Base-by-base conservation (phyloP, 768 basidiomycete genomes). In the Lepiota subincarnata region DNA sequence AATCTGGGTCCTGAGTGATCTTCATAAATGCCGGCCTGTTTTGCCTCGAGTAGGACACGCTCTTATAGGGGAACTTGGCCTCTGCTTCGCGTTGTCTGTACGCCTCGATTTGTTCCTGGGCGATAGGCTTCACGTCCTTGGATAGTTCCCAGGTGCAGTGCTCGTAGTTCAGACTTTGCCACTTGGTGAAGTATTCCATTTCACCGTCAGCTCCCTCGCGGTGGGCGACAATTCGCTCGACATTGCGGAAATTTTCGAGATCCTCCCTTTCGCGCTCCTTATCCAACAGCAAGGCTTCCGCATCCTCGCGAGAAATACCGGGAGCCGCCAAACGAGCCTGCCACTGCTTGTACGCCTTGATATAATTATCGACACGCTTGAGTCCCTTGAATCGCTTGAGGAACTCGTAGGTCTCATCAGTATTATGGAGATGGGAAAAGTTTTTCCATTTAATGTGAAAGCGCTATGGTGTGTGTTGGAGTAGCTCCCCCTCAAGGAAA, bases 361-460 rank as follows among this genome's bases (percentile, higher is more conserved):
- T 97, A 70, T 98, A 99, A 71, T 99, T 98, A 73, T 98, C 97
- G 57, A 99, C 92, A 47, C 94, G 90, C 70, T 98, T 98, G 60
- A 97, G 78, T 22, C 97, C 97, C 66, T 86, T 90, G 81, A 89
- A 98, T 20, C 89, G 83, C 69, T 96, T 98, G 55, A 98, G 75
- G 70, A 96, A 98, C 65, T 93, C 87, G 74, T 98, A 97, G 13
- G 87, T 87, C 71, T 99, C 97, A 66, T 98, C 96, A n/a, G 97
- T 99, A 65, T 99, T 98, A 75, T 98, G 97, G 13, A 98, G 79
- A 67, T 98, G 96, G 8, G 94, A 97, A 70, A 94, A 98, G 61
- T 84, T 86, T 70, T 98, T 98, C 97, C 97, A 99, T 71, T 99
- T 99, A 77, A 99, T 94, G 67, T 98, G 93, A 76, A 89, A 99